Base-by-base conservation (phyloP, 192 early-diverging fungal genomes). In the Coemansia umbellata region DNA sequence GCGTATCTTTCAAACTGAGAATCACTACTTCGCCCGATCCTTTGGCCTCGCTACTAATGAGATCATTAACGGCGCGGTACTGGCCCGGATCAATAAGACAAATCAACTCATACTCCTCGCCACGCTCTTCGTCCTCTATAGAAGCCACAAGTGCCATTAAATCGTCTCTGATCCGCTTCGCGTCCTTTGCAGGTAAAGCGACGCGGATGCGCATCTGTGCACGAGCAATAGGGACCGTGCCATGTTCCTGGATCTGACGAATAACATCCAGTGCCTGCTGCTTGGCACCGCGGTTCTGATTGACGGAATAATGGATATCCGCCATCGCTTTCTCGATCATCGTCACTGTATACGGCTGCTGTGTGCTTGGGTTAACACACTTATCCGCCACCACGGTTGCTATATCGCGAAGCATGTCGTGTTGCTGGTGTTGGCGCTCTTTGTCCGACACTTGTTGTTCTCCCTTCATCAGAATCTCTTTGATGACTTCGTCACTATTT, bases 311-410 rank as follows among this genome's bases (percentile, higher is more conserved):
- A 56, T 97, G 95, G 22, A 99, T 74, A 50, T 98, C 95, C 1
- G 78, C 74, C 90, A 99, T 92, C 28, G 93, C 87, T 79, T 98
- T 96, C 77, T 99, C 97, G 47, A 99, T 95, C 88, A 97, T 97
- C 15, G 93, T 90, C 43, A 93, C 90, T 0, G 97, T 92, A 51
- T 99, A 95, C 0, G 94, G 93, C 50, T 93, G 81, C 63, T 92
- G 92, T 1, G 95, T 95, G 35, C 87, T 80, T 10, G 97, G 97
- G 59, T 99, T 97, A 53, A 99, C 84, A 65, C 93, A 97, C 56
- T 88, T 94, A 31, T 95, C 93, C 1, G 94, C 86, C 1, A 99
- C 92, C 30, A 89, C 93, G 2, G 91, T 96, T 17, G 95, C 95
- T 68, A 99, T 97, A 60, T 99, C 97, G 21, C 85, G 81, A 52